Evolutionary conservation across 306 rosid genomes (phyloP).

Genomic region (Gleditsia sinensis): DNA sequence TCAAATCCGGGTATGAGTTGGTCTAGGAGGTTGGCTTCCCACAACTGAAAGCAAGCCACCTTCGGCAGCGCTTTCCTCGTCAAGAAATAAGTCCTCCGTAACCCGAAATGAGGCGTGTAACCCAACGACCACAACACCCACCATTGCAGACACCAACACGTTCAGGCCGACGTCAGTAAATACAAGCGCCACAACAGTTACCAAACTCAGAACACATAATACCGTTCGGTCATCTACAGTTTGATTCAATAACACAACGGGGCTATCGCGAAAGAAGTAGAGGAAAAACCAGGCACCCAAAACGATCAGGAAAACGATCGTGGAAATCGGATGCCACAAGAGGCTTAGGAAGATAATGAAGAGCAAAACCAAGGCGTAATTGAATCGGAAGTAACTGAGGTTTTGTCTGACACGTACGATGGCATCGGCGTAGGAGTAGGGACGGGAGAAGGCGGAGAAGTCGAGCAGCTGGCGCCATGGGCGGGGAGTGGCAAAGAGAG

Average conservation of each 20-base stretch:
- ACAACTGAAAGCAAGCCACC: constrained; percentile 44
- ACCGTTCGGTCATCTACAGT: constrained; percentile 36
- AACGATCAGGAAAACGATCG: constrained; percentile 42
- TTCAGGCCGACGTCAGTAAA: constrained; percentile 42
- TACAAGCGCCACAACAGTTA: constrained; percentile 40
- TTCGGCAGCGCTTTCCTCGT: constrained; percentile 33
- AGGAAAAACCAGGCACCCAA: constrained; percentile 45
- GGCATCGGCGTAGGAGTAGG: constrained; percentile 43
- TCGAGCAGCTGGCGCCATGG: constrained; percentile 50
- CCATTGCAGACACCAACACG: constrained; percentile 32
- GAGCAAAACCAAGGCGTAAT: constrained; percentile 40
- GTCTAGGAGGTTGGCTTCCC: constrained; percentile 28
- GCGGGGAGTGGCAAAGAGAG: constrained; percentile 33
- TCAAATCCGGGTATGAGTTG: constrained; percentile 34
- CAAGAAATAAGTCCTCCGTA: constrained; percentile 41
- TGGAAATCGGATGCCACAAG: constrained; percentile 48
- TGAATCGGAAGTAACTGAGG: constrained; percentile 47
- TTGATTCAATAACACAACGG: constrained; percentile 19
- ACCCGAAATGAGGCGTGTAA: constrained; percentile 47
- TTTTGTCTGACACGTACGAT: constrained; percentile 44
- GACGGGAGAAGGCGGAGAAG: constrained; percentile 43
- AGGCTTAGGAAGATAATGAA: constrained; percentile 45
- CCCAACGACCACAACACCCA: constrained; percentile 33
- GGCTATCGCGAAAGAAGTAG: constrained; percentile 46
- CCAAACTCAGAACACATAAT: constrained; percentile 29